Evolutionary conservation across 495 filamentous ascomycete species (phyloP).

Genomic region (Podospora australis): DNA sequence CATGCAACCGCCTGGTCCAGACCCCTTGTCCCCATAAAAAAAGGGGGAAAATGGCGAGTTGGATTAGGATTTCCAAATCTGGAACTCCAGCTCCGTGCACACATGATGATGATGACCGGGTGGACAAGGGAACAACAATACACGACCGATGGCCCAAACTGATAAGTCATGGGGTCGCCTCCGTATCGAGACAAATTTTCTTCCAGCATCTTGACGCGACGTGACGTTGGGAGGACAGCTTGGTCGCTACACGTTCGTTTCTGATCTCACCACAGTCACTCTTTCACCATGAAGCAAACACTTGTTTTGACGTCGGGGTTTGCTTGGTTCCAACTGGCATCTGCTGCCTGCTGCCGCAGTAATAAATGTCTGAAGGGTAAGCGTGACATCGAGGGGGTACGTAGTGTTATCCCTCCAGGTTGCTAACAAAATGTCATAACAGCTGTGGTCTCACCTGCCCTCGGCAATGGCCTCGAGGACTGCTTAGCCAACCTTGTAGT

Average conservation of each 20-base stretch:
- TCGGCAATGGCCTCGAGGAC: slow-evolving; percentile 6
- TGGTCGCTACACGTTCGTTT: slow-evolving; percentile 6
- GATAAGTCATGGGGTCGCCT: no score
- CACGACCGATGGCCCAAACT: neutral
- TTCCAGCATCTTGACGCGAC: neutral
- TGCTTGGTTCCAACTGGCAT: slow-evolving; percentile 7
- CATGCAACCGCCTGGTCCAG: neutral
- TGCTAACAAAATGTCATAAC: no score
- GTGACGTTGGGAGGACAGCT: neutral
- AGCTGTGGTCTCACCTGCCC: neutral
- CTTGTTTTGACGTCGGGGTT: slow-evolving; percentile 7
- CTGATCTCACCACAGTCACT: slow-evolving; percentile 3
- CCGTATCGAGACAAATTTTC: no score
- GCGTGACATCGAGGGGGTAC: neutral
- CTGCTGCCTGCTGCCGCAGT: slow-evolving; percentile 14
- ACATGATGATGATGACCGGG: no score
- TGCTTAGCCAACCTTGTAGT: slow-evolving; percentile 7
- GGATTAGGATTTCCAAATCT: no score
- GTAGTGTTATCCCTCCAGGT: no score
- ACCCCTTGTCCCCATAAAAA: no score
- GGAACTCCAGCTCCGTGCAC: no score
- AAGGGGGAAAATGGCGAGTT: no score
- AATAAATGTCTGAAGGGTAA: slow-evolving; percentile 15
- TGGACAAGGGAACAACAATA: neutral
- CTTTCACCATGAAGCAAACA: slow-evolving; percentile 13